phyloP scores from a whole-genome alignment of 306 rosid genomes.

The Sicyos baderoa region DNA sequence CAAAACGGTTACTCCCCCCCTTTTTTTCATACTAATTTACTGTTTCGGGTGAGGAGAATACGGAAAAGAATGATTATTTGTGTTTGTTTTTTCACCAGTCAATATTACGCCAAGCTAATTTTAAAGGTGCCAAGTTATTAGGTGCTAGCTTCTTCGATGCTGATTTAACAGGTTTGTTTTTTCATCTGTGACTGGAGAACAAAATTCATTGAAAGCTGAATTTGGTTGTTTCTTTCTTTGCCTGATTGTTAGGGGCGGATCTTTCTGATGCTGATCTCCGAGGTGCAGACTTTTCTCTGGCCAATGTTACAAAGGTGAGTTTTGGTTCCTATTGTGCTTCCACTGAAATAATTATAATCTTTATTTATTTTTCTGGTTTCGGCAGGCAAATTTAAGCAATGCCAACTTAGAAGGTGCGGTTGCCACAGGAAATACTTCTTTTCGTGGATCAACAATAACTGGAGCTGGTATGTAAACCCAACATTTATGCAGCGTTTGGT shows the following conservation, averaged over 20 bases:
- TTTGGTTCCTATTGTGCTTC: not conserved
- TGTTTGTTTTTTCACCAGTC: slow-evolving; percentile 42
- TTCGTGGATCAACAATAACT: slow-evolving; percentile 62
- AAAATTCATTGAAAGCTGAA: not conserved
- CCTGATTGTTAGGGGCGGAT: slow-evolving; percentile 56
- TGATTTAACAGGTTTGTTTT: slow-evolving; percentile 65
- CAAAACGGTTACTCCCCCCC: slow-evolving; percentile 63
- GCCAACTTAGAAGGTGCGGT: slow-evolving; percentile 96
- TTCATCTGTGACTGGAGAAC: not conserved
- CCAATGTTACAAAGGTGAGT: slow-evolving; percentile 82
- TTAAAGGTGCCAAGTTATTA: slow-evolving; percentile 73
- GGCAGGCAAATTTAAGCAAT: slow-evolving; percentile 78
- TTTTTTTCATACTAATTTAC: not conserved
- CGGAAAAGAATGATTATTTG: too few relatives aligned
- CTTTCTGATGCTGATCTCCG: slow-evolving; percentile 91
- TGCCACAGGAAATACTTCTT: slow-evolving; percentile 81
- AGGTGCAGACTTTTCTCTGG: slow-evolving; percentile 78
- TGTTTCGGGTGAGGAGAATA: not conserved
- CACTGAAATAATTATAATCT: not conserved
- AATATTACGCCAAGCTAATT: slow-evolving; percentile 73
- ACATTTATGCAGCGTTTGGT: not conserved
- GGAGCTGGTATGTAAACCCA: slow-evolving; percentile 62
- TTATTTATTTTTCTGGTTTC: slow-evolving; percentile 17
- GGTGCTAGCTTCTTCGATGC: slow-evolving; percentile 96
- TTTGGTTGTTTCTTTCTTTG: not conserved